phyloP scores from a whole-genome alignment of 2,329 filamentous ascomycete species.

The Fusarium solani-melongenae region DNA sequence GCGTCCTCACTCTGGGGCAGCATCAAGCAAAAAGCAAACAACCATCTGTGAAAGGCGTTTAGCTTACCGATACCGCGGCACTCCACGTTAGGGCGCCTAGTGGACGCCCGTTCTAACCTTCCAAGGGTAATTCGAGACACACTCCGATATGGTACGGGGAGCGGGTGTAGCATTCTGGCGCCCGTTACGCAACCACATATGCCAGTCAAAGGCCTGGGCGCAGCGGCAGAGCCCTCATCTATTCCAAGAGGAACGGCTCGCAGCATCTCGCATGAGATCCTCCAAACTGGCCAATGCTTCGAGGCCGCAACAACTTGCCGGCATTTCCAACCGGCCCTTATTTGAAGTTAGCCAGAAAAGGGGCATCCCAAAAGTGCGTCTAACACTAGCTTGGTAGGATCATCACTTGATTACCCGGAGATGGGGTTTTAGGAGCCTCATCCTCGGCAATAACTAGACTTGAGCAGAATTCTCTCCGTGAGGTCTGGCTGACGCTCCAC shows the following conservation, averaged over 20 bases:
- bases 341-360: slow-evolving; percentile 16
- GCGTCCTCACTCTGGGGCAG: not conserved
- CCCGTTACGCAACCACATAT: not conserved
- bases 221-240: not conserved
- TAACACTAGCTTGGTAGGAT: slow-evolving; percentile 15
- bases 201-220: not conserved
- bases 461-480: slow-evolving; percentile 12
- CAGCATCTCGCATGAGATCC: slow-evolving; percentile 5
- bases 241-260: not conserved
- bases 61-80: slow-evolving; percentile 26
- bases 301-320: not conserved
- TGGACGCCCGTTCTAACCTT: not conserved
- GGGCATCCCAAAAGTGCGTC: not conserved
- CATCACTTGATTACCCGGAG: not conserved
- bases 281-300: not conserved
- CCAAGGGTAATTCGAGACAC: slow-evolving; percentile 3
- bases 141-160: slow-evolving; percentile 6
- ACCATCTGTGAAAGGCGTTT: not conserved
- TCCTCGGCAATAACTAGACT: slow-evolving; percentile 27
- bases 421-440: slow-evolving; percentile 33
- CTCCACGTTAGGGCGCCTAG: slow-evolving; percentile 6
- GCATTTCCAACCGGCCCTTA: slow-evolving; percentile 14
- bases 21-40: not conserved
- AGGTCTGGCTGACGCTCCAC: slow-evolving; percentile 28
- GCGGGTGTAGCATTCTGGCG: not conserved